Conservation (phyloP, 805 yeast genomes). For the Lipomyces starkeyi region DNA sequence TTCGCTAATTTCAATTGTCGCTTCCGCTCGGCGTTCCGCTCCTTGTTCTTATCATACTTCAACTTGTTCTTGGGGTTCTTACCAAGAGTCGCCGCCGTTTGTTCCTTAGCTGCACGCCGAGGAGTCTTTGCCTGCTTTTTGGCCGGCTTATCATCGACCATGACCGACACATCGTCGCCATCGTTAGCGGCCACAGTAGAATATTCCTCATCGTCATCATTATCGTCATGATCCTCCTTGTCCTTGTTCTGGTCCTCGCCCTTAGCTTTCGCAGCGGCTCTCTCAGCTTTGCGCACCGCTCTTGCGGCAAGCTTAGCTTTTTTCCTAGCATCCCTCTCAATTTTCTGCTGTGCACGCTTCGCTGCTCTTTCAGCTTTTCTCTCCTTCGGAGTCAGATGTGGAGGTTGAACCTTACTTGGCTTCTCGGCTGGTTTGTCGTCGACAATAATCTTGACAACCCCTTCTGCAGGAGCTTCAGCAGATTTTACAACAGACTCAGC, state of each 20-base stretch:
- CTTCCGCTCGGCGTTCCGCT: background rate
- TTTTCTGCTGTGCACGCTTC: background rate
- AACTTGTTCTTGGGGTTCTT: background rate
- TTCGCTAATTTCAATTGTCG: background rate
- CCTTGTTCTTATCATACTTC: constrained; percentile 6
- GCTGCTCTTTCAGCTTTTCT: background rate
- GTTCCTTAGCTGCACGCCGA: background rate
- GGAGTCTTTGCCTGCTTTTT: background rate
- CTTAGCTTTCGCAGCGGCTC: background rate
- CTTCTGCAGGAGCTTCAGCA: background rate
- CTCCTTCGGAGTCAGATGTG: background rate
- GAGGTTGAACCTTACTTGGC: background rate
- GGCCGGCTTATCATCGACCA: background rate
- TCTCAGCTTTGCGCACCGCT: background rate
- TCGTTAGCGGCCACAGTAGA: background rate
- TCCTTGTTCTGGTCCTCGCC: background rate
- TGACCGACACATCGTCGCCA: background rate
- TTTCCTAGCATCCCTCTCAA: background rate
- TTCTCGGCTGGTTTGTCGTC: background rate
- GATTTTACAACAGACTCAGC: background rate
- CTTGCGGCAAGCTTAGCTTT: background rate
- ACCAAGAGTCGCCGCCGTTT: background rate
- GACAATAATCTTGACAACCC: background rate
- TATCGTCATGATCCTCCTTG: background rate
- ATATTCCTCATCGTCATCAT: background rate